Percentiles rank a stretch among this genome's conserved stretches.
phyloP scores from a whole-genome alignment of 371 early-diverging fungal species.

The Blastocladiella emersonii region DNA sequence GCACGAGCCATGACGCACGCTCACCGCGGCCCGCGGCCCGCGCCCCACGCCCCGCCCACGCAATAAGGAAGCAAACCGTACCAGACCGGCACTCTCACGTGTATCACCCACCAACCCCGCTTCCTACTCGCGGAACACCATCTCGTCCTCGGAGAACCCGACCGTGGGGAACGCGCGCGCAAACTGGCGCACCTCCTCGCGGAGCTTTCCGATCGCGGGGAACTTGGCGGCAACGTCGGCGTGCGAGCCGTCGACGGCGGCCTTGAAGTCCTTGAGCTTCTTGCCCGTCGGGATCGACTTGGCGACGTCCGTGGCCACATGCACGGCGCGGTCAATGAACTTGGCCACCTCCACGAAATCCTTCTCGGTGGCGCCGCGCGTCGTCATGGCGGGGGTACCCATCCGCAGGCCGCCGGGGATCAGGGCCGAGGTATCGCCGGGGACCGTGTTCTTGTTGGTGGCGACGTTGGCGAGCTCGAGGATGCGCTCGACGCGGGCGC shows the following conservation, averaged over 20 bases:
- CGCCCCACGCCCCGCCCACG: too few species aligned
- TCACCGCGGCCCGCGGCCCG: too few species aligned
- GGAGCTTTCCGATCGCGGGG: slow-evolving; percentile 37
- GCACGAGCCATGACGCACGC: too few species aligned
- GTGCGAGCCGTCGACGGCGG: slow-evolving; percentile 24
- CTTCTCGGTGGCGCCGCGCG: slow-evolving; percentile 72
- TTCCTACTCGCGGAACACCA: slow-evolving; percentile 25
- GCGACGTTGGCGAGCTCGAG: slow-evolving; percentile 89
- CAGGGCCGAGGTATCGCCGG: slow-evolving; percentile 88
- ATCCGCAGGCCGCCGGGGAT: slow-evolving; percentile 90
- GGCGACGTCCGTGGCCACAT: slow-evolving; percentile 22
- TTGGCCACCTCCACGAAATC: slow-evolving; percentile 76
- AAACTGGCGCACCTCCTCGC: slow-evolving; percentile 50
- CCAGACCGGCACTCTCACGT: too few species aligned
- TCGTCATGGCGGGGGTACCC: slow-evolving; percentile 91
- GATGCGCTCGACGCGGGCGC: slow-evolving; percentile 87
- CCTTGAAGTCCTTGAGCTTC: slow-evolving; percentile 65
- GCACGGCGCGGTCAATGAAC: slow-evolving; percentile 73
- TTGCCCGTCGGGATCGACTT: slow-evolving; percentile 17
- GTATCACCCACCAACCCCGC: too few species aligned
- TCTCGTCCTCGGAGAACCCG: slow-evolving; percentile 45
- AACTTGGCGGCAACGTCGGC: slow-evolving; percentile 10
- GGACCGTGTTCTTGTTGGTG: slow-evolving; percentile 98
- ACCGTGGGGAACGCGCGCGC: slow-evolving; percentile 51
- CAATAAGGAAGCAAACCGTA: too few species aligned